Evolutionary conservation across 176 grass and related monocot genomes (phyloP).

Genomic region (Juncus inflexus): DNA sequence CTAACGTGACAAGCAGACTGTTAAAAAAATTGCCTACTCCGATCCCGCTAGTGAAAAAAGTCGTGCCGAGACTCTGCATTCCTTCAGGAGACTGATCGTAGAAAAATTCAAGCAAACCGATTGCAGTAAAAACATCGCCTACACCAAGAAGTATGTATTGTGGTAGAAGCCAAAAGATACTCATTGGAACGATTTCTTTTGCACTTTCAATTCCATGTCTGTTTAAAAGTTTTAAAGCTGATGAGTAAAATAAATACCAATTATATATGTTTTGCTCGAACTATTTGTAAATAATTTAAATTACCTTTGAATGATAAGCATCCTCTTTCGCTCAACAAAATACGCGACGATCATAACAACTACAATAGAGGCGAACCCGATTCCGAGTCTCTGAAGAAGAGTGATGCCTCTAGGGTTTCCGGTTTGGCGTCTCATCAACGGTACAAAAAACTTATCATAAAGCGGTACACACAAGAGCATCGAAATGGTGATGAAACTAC

Average conservation of each 20-base stretch:
- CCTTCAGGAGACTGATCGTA: conserved; percentile 47
- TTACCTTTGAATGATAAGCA: conserved; percentile 29
- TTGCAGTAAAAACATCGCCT: conserved; percentile 41
- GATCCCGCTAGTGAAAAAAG: conserved; percentile 41
- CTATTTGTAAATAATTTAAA: not conserved
- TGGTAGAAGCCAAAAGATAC: conserved; percentile 52
- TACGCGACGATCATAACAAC: conserved; percentile 37
- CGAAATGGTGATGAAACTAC: conserved; percentile 38
- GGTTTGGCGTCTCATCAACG: conserved; percentile 33
- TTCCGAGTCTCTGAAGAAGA: conserved; percentile 43
- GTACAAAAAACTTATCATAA: conserved; percentile 43
- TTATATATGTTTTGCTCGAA: not conserved
- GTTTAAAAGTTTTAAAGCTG: not conserved
- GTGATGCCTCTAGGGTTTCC: conserved; percentile 45
- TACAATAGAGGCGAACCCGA: conserved; percentile 32
- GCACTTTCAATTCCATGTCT: conserved; percentile 21
- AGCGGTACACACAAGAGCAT: conserved; percentile 35
- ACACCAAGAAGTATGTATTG: conserved; percentile 52
- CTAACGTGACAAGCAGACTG: conserved; percentile 39
- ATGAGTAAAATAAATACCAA: not conserved
- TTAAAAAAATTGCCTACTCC: conserved; percentile 49
- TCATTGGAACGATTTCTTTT: conserved; percentile 35
- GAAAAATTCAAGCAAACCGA: conserved; percentile 40
- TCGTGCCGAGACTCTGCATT: conserved; percentile 69
- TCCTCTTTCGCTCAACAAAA: conserved; percentile 35